A percentile compares a stretch with the other conserved stretches of the same genome.
phyloP scores from a whole-genome alignment of 805 yeast genomes.

The Candida golubevii region DNA sequence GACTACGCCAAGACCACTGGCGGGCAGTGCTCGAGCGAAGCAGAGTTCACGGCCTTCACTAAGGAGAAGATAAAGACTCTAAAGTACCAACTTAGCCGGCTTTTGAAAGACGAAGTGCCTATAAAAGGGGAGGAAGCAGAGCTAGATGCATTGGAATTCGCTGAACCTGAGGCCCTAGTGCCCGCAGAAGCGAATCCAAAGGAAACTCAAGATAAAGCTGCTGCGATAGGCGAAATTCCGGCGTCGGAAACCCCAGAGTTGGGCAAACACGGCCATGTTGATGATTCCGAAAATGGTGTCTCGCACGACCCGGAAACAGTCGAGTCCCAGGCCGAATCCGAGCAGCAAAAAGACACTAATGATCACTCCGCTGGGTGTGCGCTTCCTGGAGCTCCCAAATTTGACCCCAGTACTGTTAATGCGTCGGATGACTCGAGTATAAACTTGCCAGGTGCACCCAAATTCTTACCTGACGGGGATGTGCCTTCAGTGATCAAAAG shows the following conservation, averaged over 20 bases:
- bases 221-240: not conserved
- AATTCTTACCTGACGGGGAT: slow-evolving; percentile 38
- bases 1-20: slow-evolving; percentile 49
- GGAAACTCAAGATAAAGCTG: not conserved
- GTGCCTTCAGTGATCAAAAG: slow-evolving; percentile 32
- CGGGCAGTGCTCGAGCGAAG: slow-evolving; percentile 58
- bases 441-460: slow-evolving; percentile 41
- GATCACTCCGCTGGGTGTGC: slow-evolving; percentile 3
- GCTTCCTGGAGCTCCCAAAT: slow-evolving; percentile 39
- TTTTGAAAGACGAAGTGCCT: slow-evolving; percentile 35
- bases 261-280: too few species aligned
- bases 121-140: slow-evolving; percentile 26
- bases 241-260: not conserved
- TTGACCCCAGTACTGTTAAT: slow-evolving; percentile 22
- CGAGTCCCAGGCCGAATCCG: not conserved
- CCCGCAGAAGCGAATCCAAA: not conserved
- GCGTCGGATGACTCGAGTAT: slow-evolving; percentile 19
- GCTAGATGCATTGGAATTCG: slow-evolving; percentile 13
- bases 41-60: slow-evolving; percentile 48
- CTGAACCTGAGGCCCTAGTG: not conserved
- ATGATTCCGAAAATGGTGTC: not conserved
- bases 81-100: slow-evolving; percentile 35
- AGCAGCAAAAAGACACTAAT: not conserved
- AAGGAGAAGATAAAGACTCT: slow-evolving; percentile 49
- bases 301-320: not conserved